These are phyloP conservation scores for Kazachstania bromeliacearum DNA, from an alignment of 805 yeast species.

Conservation along the genomic window DNA sequence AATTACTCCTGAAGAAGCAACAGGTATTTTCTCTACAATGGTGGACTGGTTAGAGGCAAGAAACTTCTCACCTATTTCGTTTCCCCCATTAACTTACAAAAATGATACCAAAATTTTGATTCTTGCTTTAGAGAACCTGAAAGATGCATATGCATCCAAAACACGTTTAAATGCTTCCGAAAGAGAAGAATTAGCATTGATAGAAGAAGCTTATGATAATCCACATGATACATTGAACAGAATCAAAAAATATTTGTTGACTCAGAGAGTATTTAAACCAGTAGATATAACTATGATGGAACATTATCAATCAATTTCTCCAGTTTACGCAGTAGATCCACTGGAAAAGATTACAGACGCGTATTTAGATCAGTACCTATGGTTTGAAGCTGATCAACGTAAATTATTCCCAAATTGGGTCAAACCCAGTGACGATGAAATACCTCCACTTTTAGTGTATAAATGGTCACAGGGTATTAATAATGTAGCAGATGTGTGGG, in stretches of 20 bases:
- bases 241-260: conserved; percentile 68
- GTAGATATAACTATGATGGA: conserved; percentile 85
- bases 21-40: conserved; percentile 74
- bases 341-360: conserved; percentile 94
- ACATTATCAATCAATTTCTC: conserved; percentile 70
- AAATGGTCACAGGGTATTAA: conserved; percentile 93
- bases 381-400: conserved; percentile 91
- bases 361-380: conserved; percentile 84
- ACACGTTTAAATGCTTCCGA: conserved; percentile 77
- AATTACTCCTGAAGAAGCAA: conserved; percentile 80
- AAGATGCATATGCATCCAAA: conserved; percentile 67
- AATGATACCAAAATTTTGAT: conserved; percentile 88
- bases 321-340: conserved; percentile 84
- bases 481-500: conserved; percentile 73
- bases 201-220: conserved; percentile 93
- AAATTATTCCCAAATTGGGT: conserved; percentile 91
- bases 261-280: conserved; percentile 90
- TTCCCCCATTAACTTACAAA: conserved; percentile 85
- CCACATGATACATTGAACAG: conserved; percentile 89
- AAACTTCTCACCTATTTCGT: conserved; percentile 78
- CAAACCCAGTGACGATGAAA: conserved; percentile 88
- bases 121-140: conserved; percentile 79
- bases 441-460: conserved; percentile 84
- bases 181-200: conserved; percentile 84
- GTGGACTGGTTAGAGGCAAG: conserved; percentile 86